A percentile compares a stretch with the other conserved stretches of the same genome.
Conservation (phyloP, 2,329 filamentous ascomycete genomes). For the Tolypocladium endophyticum region DNA sequence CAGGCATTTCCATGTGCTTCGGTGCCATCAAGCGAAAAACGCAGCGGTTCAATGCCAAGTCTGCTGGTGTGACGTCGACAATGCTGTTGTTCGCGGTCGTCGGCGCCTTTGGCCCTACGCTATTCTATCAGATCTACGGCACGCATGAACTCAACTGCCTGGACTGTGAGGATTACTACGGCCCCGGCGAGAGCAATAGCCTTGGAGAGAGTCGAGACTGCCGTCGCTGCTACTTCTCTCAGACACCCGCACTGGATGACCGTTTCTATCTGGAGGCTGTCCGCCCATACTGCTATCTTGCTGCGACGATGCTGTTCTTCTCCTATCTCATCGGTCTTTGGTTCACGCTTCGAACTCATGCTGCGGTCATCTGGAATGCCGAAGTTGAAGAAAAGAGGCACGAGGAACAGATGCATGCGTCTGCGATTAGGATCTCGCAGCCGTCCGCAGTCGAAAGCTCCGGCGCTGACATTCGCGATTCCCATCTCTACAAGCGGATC, state of each 20-base stretch:
- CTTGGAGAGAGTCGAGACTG: slow-evolving; percentile 56
- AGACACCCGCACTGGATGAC: slow-evolving; percentile 73
- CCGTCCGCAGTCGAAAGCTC: slow-evolving; percentile 33
- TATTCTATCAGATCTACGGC: slow-evolving; percentile 98
- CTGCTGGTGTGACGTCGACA: slow-evolving; percentile 91
- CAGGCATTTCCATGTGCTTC: slow-evolving; percentile 96
- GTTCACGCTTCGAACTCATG: slow-evolving; percentile 92
- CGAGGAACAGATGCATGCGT: slow-evolving; percentile 35
- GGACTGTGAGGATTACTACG: slow-evolving; percentile 45
- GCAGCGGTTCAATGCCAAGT: slow-evolving; percentile 93
- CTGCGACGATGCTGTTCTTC: slow-evolving; percentile 74
- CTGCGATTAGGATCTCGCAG: slow-evolving; percentile 23
- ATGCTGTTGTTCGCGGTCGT: slow-evolving; percentile 97
- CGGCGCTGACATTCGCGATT: slow-evolving; percentile 68
- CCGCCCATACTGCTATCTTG: slow-evolving; percentile 85
- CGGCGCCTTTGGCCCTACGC: slow-evolving; percentile 84
- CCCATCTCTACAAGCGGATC: slow-evolving; percentile 85
- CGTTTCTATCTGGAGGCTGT: slow-evolving; percentile 86
- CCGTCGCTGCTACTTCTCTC: slow-evolving; percentile 86
- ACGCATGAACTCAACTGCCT: slow-evolving; percentile 90
- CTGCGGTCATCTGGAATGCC: slow-evolving; percentile 91
- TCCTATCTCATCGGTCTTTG: slow-evolving; percentile 90
- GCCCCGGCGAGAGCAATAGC: slow-evolving; percentile 16
- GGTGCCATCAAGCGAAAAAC: slow-evolving; percentile 97
- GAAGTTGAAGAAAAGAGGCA: slow-evolving; percentile 70